Base-by-base conservation (phyloP, 2,329 filamentous ascomycete genomes). In the Neopestalotiopsis clavispora region DNA sequence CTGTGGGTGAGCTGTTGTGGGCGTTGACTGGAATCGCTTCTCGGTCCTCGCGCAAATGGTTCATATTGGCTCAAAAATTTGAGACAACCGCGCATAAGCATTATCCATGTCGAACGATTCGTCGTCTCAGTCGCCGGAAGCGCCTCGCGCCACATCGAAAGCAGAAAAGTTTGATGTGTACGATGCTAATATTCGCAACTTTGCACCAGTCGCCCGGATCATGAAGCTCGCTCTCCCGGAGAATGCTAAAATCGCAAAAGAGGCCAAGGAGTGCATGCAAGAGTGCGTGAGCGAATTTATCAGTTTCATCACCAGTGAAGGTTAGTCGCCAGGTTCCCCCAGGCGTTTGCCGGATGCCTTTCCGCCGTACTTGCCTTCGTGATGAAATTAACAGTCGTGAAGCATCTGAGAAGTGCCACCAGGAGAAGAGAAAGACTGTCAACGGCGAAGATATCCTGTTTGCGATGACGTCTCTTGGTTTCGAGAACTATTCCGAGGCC, bases 261-360 rank as follows among this genome's bases (percentile, higher is more conserved):
- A 99, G 80, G 96, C 96, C 68, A 99, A 99, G 82, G 96, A 99
- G 81, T 99, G 96, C 84, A 98, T 99, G 96, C 96, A 99, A 82
- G 96, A 99, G 82, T 99, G 96, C 79, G 96, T 99, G 69, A 98
- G 95, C 90, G 96, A 99, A 84, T 99, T 99, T 82, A 99, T 99
- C 85, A 97, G 94, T 6, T 99, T 99, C 86, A 98, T 99, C 79
- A 99, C 96, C 45, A 98, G 95, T 81, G 96, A 99, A 88, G 96
- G 96, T 97, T 81, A 79, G 92, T 84, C 65, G 66, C 42, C 17
- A 65, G 34, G 42, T 4, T 17, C 28, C 45, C 17, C 66, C 14
- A 17, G 60, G 32, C 38, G 34, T 38, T 38, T 10, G 20, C 23
- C 13, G 34, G 14, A 12, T 17, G 14, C 6, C 6, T 20, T 38